A percentile compares a stretch with the other conserved stretches of the same genome.
Conservation (phyloP, 2,329 filamentous ascomycete species). For the Gliomastix tumulicola region DNA sequence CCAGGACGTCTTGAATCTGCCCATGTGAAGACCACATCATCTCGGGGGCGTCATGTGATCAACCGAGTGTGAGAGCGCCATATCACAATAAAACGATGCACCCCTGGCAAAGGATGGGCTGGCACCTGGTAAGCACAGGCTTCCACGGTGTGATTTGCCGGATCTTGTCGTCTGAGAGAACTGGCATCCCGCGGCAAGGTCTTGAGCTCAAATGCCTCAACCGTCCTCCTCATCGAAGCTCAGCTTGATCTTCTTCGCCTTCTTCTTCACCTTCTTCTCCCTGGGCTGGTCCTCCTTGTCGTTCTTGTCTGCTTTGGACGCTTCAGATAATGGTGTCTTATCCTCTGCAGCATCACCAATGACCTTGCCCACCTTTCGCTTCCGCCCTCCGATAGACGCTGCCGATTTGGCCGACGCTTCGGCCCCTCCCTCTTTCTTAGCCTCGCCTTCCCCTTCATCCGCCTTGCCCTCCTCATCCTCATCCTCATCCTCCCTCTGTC, state of each 20-base stretch:
- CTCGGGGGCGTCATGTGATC: no score
- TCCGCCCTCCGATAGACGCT: conserved; percentile 36
- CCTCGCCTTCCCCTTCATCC: conserved; percentile 19
- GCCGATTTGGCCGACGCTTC: conserved; percentile 16
- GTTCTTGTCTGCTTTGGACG: conserved; percentile 10
- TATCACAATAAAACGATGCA: no score
- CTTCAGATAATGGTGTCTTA: no score
- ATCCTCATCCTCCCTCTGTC: conserved; percentile 14
- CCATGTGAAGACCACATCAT: no score
- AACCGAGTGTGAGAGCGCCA: no score
- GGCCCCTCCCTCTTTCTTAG: conserved; percentile 12
- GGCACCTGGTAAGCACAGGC: no score
- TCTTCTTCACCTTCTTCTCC: conserved; percentile 38
- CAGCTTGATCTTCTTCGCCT: conserved; percentile 58
- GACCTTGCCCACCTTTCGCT: conserved; percentile 48
- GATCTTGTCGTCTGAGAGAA: no score
- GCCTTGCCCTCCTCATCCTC: conserved; percentile 18
- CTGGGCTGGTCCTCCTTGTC: conserved; percentile 14
- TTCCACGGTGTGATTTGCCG: no score
- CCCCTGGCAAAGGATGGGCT: no score
- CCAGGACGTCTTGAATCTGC: no score
- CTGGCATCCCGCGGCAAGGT: no score
- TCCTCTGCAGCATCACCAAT: conserved; percentile 27
- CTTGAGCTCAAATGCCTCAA: no score
- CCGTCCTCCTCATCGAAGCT: conserved; percentile 59